A percentile compares a stretch with the other conserved stretches of the same genome.
Evolutionary conservation across 192 early-diverging fungal genomes (phyloP).

Genomic region (Paraglomus brasilianum): DNA sequence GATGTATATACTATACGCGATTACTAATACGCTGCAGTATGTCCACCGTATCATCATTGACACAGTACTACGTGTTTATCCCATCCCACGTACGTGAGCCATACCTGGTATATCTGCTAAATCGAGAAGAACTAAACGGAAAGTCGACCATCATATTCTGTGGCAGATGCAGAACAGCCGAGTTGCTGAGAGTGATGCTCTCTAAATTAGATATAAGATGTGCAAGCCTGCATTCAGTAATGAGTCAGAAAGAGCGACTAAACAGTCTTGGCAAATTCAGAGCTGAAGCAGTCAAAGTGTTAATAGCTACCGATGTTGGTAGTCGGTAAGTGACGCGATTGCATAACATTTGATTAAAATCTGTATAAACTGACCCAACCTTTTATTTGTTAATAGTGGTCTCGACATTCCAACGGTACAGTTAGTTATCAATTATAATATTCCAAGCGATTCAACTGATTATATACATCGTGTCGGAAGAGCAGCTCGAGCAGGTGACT

Average conservation of each 20-base stretch:
- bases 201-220: slow-evolving; percentile 88
- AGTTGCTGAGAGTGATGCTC: slow-evolving; percentile 82
- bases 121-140: slow-evolving; percentile 60
- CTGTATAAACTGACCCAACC: background rate
- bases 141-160: slow-evolving; percentile 95
- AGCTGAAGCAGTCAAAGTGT: slow-evolving; percentile 78
- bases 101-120: slow-evolving; percentile 80
- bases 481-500: slow-evolving; percentile 89
- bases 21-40: slow-evolving; percentile 38
- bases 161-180: slow-evolving; percentile 80
- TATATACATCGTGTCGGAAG: slow-evolving; percentile 99
- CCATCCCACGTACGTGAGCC: slow-evolving; percentile 88
- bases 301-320: slow-evolving; percentile 97
- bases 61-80: slow-evolving; percentile 89
- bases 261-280: slow-evolving; percentile 92
- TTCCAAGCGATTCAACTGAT: slow-evolving; percentile 92
- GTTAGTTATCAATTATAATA: slow-evolving; percentile 92
- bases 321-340: slow-evolving; percentile 59
- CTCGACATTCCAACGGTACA: slow-evolving; percentile 95
- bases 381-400: slow-evolving; percentile 58
- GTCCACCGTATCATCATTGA: slow-evolving; percentile 80
- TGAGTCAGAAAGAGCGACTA: slow-evolving; percentile 89
- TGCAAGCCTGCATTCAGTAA: slow-evolving; percentile 88
- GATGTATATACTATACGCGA: slow-evolving; percentile 47
- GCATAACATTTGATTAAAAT: background rate